Base-by-base conservation (phyloP, 1,284 basidiomycete species). In the Takashimella tepidaria region DNA sequence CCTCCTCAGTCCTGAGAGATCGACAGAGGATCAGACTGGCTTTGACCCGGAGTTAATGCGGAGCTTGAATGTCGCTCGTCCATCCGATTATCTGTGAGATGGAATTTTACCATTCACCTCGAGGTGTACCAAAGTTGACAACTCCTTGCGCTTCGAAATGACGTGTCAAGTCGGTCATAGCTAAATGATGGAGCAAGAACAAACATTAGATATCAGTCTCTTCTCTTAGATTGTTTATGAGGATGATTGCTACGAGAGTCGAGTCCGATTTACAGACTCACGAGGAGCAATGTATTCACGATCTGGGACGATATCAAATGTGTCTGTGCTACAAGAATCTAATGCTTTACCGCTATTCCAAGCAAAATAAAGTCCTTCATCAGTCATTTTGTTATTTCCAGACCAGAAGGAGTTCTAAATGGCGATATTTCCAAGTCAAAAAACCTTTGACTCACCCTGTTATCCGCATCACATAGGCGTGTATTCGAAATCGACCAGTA, bases 251-350 rank as follows among this genome's bases (percentile, higher is more conserved):
- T n/a, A n/a, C n/a, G n/a, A n/a, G n/a, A n/a, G n/a, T n/a, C n/a
- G 13, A 10, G 27, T 20, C 41, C 37, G 12, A 45, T 54, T 49
- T 50, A 49, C 22, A 53, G 51, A 78, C 87, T 76, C 74, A 92
- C 89, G 80, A 61, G 85, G 86, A 51, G 88, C 89, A 50, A 83
- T 79, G 73, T 92, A 95, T 64, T 84, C 80, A 54, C 79, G 75
- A 59, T 84, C 81, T 11, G 84, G 78, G 25, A 87, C 78, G 51
- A 92, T 87, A 47, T 89, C 86, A 72, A 95, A 92, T 1, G 84
- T 69, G 37, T 81, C 78, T 20, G 91, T 90, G 41, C 81, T 79
- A 53, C 80, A 74, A n/a, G 80, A 73, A 66, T 83, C 82, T 49
- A 79, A 75, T 55, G 82, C 82, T 68, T 57, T 60, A 11, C 69